Percentiles rank a stretch among this genome's conserved stretches.
Conservation (phyloP, 2,329 filamentous ascomycete species). For the Fusarium sp. region DNA sequence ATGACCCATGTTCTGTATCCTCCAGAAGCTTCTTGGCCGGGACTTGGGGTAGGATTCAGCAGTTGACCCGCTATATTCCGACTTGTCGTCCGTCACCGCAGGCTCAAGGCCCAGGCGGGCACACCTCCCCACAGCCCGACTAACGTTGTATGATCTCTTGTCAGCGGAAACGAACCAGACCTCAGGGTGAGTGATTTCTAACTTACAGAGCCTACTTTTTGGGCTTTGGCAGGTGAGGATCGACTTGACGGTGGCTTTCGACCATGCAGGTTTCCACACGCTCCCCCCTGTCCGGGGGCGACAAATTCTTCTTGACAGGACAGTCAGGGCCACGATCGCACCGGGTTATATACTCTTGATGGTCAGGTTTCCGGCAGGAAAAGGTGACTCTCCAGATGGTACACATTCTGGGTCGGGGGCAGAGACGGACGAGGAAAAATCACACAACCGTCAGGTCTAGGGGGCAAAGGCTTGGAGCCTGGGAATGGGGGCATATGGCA, state of each 20-base stretch:
- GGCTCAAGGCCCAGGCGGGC: neutral
- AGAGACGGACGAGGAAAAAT: neutral
- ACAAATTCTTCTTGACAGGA: constrained; percentile 14
- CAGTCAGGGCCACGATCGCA: constrained; percentile 15
- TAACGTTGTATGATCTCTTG: neutral
- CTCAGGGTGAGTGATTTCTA: neutral
- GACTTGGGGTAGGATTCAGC: neutral
- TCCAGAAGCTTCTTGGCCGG: neutral
- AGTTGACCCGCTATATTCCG: neutral
- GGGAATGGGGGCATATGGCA: neutral
- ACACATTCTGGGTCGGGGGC: constrained; percentile 8
- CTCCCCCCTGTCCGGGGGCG: constrained; percentile 12
- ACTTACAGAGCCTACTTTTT: constrained; percentile 3
- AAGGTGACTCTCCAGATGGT: constrained; percentile 14
- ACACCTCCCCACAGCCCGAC: neutral
- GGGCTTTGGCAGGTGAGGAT: constrained; percentile 19
- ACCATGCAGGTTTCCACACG: constrained; percentile 23
- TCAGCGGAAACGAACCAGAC: neutral
- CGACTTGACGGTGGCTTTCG: constrained; percentile 12
- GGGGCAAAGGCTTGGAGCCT: neutral
- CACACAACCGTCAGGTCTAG: neutral
- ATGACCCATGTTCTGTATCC: neutral
- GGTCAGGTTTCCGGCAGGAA: constrained; percentile 12
- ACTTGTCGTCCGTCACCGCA: neutral
- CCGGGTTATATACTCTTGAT: constrained; percentile 7